phyloP scores from a whole-genome alignment of 305 asterid genomes.

The Withania somnifera region DNA sequence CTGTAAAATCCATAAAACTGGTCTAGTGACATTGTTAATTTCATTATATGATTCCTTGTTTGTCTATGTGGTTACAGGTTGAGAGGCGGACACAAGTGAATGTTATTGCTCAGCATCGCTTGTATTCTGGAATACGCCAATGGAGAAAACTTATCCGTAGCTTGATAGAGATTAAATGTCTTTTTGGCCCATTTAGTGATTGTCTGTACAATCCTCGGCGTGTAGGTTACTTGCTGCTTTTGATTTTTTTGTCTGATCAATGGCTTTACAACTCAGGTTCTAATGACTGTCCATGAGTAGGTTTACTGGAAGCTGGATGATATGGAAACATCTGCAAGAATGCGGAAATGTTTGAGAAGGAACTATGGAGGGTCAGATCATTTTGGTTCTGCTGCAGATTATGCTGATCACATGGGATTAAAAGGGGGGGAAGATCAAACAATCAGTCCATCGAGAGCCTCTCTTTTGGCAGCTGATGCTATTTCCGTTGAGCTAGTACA shows the following conservation, averaged over 20 bases:
- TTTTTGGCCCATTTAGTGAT: constrained; percentile 76
- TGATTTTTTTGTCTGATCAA: constrained; percentile 8
- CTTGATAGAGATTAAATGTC: constrained; percentile 81
- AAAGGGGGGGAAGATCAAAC: constrained; percentile 36
- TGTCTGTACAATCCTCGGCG: constrained; percentile 60
- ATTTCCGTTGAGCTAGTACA: constrained; percentile 53
- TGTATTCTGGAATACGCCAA: constrained; percentile 81
- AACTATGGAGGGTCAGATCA: constrained; percentile 86
- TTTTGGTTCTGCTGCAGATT: constrained; percentile 91
- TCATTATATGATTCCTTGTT: not conserved
- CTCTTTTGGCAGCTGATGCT: constrained; percentile 85
- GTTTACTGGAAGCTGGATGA: constrained; percentile 91
- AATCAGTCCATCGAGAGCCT: constrained; percentile 75
- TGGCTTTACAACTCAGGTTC: constrained; percentile 10
- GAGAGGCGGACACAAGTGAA: constrained; percentile 94
- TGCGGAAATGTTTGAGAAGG: constrained; percentile 83
- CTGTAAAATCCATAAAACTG: not conserved
- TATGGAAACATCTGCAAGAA: constrained; percentile 90
- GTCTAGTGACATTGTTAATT: constrained; percentile 8
- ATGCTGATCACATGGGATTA: constrained; percentile 49
- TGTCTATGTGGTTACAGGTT: constrained; percentile 43
- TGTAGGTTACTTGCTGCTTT: constrained; percentile 36
- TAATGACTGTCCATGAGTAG: constrained; percentile 23
- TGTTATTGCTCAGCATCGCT: constrained; percentile 56
- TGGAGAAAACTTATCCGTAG: constrained; percentile 95